phyloP scores from a whole-genome alignment of 1,139 yeast genomes.

The Candida dubliniensis region DNA sequence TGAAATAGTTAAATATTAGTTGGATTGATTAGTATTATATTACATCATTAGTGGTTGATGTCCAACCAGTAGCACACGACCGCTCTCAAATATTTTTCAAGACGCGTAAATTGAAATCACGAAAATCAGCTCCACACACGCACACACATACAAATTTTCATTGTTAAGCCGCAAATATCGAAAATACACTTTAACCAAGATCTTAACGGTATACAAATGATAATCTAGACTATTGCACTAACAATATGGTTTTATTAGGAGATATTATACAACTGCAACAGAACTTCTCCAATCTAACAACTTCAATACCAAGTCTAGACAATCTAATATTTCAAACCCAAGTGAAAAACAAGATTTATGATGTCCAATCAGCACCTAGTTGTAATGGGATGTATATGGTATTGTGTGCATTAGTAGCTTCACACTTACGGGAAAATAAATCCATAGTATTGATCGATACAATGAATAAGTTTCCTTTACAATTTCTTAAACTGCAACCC shows the following conservation, averaged over 20 bases:
- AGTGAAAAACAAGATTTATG: slow-evolving; percentile 27
- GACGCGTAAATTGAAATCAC: no score
- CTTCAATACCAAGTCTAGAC: slow-evolving; percentile 32
- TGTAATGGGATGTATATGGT: slow-evolving; percentile 25
- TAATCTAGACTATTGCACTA: no score
- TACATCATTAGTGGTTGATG: no score
- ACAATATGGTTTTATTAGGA: slow-evolving; percentile 12
- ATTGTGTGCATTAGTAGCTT: slow-evolving; percentile 24
- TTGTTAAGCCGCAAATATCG: no score
- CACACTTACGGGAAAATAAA: slow-evolving; percentile 25
- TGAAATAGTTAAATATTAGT: no score
- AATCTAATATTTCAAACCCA: slow-evolving; percentile 16
- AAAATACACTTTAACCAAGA: no score
- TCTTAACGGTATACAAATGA: no score
- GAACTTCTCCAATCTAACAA: slow-evolving; percentile 17
- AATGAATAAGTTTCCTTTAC: slow-evolving; percentile 31
- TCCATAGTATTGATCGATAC: slow-evolving; percentile 33
- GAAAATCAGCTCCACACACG: no score
- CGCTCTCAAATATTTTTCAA: no score
- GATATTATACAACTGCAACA: slow-evolving; percentile 13
- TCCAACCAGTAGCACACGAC: no score
- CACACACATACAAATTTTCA: no score
- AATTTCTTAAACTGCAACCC: slow-evolving; percentile 20
- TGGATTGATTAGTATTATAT: no score
- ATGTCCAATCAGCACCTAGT: slow-evolving; percentile 41